Evolutionary conservation across 805 yeast species (phyloP).

Genomic region (Metschnikowia colocasiae): DNA sequence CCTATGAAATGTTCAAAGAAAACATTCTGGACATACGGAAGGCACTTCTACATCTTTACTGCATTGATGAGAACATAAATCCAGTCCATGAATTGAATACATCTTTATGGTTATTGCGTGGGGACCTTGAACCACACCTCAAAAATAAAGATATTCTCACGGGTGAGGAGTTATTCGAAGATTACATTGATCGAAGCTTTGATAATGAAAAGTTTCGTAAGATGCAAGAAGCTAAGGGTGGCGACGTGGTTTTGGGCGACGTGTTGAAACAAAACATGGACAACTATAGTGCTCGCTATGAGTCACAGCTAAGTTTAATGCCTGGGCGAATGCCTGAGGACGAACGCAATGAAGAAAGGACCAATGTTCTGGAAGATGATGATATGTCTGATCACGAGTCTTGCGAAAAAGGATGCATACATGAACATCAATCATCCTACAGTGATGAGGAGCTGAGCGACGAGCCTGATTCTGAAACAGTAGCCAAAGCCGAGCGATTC

Average conservation of each 20-base stretch:
- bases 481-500: conserved; percentile 32
- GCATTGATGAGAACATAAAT: not conserved
- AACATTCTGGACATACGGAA: not conserved
- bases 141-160: conserved; percentile 1
- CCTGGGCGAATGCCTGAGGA: not conserved
- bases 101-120: not conserved
- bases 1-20: not conserved
- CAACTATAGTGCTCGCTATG: not conserved
- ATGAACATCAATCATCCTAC: conserved; percentile 1
- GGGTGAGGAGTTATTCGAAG: not conserved
- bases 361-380: not conserved
- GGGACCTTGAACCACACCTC: not conserved
- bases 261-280: not conserved
- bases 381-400: not conserved
- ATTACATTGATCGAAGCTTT: not conserved
- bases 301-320: not conserved
- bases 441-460: not conserved
- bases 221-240: not conserved
- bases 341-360: not conserved
- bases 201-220: not conserved
- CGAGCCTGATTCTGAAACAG: not conserved
- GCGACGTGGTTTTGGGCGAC: not conserved
- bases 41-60: conserved; percentile 1
- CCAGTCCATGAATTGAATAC: not conserved
- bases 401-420: not conserved